Conservation (phyloP, 306 rosid species). For the Nissolia schottii region DNA sequence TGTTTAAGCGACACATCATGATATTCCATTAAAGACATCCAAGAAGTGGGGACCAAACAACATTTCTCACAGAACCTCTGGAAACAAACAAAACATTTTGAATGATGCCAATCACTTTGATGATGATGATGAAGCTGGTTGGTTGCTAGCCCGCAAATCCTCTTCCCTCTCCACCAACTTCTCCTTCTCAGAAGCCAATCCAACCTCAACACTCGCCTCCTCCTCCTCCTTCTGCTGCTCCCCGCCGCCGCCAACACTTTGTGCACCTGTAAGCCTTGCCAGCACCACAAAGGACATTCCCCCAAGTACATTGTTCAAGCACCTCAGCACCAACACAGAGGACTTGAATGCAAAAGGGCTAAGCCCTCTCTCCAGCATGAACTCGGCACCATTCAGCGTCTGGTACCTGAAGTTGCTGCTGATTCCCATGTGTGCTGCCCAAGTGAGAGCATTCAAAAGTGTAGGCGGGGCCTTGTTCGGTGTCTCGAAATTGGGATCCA, state of each 20-base stretch:
- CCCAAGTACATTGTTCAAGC: conserved; percentile 78
- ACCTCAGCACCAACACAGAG: conserved; percentile 72
- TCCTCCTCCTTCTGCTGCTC: background rate
- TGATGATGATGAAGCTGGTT: conserved; percentile 51
- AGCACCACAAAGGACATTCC: conserved; percentile 83
- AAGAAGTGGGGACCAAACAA: too few species aligned
- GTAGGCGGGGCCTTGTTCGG: conserved; percentile 89
- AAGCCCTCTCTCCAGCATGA: conserved; percentile 63
- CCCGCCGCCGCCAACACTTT: conserved; percentile 33
- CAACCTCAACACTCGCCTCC: conserved; percentile 12
- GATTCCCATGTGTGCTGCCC: conserved; percentile 91
- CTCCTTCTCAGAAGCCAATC: conserved; percentile 43
- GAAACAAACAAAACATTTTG: background rate
- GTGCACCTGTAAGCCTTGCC: conserved; percentile 86
- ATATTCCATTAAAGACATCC: too few species aligned
- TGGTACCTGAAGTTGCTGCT: conserved; percentile 90
- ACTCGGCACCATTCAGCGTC: conserved; percentile 74
- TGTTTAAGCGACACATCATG: too few species aligned
- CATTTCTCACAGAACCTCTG: background rate
- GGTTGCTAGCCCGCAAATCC: conserved; percentile 27
- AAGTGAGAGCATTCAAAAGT: conserved; percentile 67
- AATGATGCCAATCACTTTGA: conserved; percentile 42
- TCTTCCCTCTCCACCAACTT: conserved; percentile 42
- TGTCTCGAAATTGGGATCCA: conserved; percentile 83
- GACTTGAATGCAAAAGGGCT: conserved; percentile 69